phyloP scores from a whole-genome alignment of 257 asterid species.

The Galeopsis tetrahit region DNA sequence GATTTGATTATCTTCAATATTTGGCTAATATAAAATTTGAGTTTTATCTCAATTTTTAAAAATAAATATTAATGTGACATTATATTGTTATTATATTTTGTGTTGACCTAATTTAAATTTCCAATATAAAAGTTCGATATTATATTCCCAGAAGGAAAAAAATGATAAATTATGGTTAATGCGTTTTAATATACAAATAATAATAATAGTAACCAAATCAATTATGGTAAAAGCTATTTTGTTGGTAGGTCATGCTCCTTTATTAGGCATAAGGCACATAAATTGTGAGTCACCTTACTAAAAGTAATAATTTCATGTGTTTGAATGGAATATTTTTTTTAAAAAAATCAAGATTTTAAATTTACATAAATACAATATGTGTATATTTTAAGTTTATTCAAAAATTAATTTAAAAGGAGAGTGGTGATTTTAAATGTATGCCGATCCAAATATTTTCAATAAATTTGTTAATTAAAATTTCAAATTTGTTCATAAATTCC shows the following conservation, averaged over 20 bases:
- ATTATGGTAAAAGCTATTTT: background rate
- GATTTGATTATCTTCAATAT: too few relatives aligned
- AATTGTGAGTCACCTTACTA: slow-evolving; percentile 25
- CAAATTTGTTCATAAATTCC: too few relatives aligned
- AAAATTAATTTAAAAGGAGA: too few relatives aligned
- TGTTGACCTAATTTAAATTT: background rate
- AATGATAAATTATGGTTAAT: background rate
- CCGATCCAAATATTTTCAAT: too few relatives aligned
- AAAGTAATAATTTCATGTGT: too few relatives aligned
- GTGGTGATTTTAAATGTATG: too few relatives aligned
- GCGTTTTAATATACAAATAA: background rate
- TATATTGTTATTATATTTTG: background rate
- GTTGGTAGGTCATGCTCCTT: slow-evolving; percentile 13
- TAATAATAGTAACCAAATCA: background rate
- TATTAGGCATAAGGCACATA: slow-evolving; percentile 2
- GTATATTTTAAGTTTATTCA: too few relatives aligned
- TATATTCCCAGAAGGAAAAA: background rate
- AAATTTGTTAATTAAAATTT: too few relatives aligned
- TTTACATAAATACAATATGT: too few relatives aligned
- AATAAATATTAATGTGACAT: background rate
- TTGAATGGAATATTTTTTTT: too few relatives aligned
- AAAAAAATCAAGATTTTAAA: too few relatives aligned
- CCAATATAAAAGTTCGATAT: background rate
- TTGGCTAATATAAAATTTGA: background rate
- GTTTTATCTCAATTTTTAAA: background rate